A percentile compares a stretch with the other conserved stretches of the same genome.
Conservation (phyloP, 768 basidiomycete species). For the Phylloporus arenicola region DNA sequence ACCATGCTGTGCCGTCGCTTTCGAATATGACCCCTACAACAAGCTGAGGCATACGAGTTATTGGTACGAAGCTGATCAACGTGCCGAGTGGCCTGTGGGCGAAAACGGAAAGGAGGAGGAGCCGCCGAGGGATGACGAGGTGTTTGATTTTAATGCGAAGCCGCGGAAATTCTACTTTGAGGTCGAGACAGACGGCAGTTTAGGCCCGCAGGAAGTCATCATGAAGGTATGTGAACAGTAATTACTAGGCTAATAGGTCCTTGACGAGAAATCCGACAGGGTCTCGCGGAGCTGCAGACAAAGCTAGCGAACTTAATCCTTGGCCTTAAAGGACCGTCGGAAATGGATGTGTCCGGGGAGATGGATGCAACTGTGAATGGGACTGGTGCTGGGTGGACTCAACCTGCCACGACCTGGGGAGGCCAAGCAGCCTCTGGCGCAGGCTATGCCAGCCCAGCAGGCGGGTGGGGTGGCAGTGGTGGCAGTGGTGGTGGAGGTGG, state of each 20-base stretch:
- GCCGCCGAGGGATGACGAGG: slow-evolving; percentile 68
- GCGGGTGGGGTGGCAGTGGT: slow-evolving; percentile 24
- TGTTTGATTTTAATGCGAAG: slow-evolving; percentile 84
- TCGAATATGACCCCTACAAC: slow-evolving; percentile 98
- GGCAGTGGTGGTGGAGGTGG: slow-evolving; percentile 9
- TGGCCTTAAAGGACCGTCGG: slow-evolving; percentile 60
- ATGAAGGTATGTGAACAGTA: slow-evolving; percentile 54
- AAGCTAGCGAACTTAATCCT: slow-evolving; percentile 78
- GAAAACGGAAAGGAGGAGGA: slow-evolving; percentile 85
- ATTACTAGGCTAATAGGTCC: not conserved
- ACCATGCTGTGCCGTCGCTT: slow-evolving; percentile 88
- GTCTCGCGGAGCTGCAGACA: slow-evolving; percentile 70
- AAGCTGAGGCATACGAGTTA: slow-evolving; percentile 92
- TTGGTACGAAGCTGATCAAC: slow-evolving; percentile 84
- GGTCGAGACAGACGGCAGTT: slow-evolving; percentile 89
- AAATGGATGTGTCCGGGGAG: slow-evolving; percentile 45
- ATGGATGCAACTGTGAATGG: slow-evolving; percentile 31
- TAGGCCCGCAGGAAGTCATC: slow-evolving; percentile 84
- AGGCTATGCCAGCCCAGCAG: slow-evolving; percentile 28
- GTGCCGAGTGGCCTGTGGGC: slow-evolving; percentile 87
- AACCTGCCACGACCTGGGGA: slow-evolving; percentile 23
- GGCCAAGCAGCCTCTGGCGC: slow-evolving; percentile 29
- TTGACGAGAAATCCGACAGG: slow-evolving; percentile 37
- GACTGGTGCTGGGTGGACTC: slow-evolving; percentile 18
- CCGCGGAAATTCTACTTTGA: slow-evolving; percentile 91